Conservation (phyloP, 2,329 filamentous ascomycete species). For the Fusarium odoratissimum region DNA sequence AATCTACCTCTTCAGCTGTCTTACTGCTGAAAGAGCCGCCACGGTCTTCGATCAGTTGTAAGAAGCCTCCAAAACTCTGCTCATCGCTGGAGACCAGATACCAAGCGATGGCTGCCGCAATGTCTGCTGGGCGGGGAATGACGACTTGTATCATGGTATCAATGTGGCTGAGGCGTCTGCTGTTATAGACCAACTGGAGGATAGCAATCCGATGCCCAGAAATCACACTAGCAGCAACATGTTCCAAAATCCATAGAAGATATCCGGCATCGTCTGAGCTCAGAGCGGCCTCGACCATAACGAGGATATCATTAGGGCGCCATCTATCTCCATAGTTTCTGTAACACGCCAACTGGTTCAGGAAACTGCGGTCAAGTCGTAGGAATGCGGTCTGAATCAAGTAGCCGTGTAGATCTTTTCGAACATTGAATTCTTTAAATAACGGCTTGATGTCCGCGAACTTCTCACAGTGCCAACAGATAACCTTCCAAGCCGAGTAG, state of each 20-base stretch:
- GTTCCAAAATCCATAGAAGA: fast-evolving
- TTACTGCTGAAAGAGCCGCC: neutral
- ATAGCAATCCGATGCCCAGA: fast-evolving
- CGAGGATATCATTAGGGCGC: fast-evolving
- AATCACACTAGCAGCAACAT: too few relatives aligned
- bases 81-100: too few relatives aligned
- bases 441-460: neutral
- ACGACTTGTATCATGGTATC: too few relatives aligned
- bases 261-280: fast-evolving
- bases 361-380: fast-evolving
- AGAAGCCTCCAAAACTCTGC: neutral
- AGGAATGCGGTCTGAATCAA: neutral
- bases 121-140: too few relatives aligned
- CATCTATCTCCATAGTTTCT: neutral
- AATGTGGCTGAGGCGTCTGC: fast-evolving
- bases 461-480: neutral
- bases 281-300: neutral
- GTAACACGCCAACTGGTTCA: fast-evolving
- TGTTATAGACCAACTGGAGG: fast-evolving
- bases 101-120: too few relatives aligned
- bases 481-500: fast-evolving
- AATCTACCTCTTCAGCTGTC: too few relatives aligned
- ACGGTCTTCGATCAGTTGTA: fast-evolving
- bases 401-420: fast-evolving
- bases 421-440: neutral